Evolutionary conservation across 768 basidiomycete genomes (phyloP), one percentile per base, ranked within the genome.

Genomic region (Russula brevipes): DNA sequence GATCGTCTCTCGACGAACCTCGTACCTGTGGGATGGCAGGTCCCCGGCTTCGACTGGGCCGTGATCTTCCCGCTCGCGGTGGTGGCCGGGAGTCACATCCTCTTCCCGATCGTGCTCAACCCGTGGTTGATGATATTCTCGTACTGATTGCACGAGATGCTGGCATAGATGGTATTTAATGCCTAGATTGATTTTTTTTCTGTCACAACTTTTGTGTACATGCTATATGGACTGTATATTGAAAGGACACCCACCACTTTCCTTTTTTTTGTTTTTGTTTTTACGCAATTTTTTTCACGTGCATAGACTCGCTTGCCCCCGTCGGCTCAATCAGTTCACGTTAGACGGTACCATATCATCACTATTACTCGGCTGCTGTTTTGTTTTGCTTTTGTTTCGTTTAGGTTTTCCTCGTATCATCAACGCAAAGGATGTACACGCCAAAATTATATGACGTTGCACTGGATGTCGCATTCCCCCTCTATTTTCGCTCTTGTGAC

Each of bases 121-220:
- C 93, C 91, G 0, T 91, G 88, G 87, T 76, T 93, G 58, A 90
- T 91, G 87, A 88, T 91, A 50, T 93, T 92, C 75, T 86, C 85
- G 0, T 83, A 82, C 63, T 79, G 69, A 72, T 47, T 33, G 7
- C 41, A 42, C 10, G 14, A 42, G 11, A 42, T 24, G 24, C 24
- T 24, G 24, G 24, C 38, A 42, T 16, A 16, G 41, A 14, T 14
- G 41, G 41, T 11, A 14, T 16, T 36, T 35, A 10, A 10, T 4
- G n/a, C 11, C 17, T 47, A 17, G 39, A 4, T 16, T 86, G n/a
- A 83, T 53, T 24, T 14, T 42, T 4, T 45, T 10, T 45, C 17
- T 8, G 6, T 45, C 45, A n/a, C 19, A 2, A 45, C n/a, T 1
- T 17, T n/a, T 5, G 45, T 45, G 10, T 45, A 19, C n/a, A 42